Evolutionary conservation across 2,329 filamentous ascomycete genomes (phyloP), one percentile per base, ranked within the genome.

Genomic region (Chrysosporium queenslandicum): DNA sequence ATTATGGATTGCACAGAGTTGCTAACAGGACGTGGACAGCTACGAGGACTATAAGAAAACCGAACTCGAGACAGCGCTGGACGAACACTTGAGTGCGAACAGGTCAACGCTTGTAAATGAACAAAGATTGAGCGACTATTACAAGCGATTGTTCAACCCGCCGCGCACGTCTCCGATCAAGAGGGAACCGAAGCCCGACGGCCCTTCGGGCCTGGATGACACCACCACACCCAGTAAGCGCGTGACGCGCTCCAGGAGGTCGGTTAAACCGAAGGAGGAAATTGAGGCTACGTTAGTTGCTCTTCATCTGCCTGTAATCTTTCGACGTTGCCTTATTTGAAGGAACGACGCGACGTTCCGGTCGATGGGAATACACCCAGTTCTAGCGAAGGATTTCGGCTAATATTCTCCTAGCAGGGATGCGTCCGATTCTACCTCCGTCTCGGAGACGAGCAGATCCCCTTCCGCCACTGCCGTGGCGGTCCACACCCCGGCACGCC

Each of bases 41-140:
- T 82, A 79, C 63, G 81, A 87, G 59, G 74, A 77, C 53, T 72
- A 84, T 58, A 86, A 85, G 68, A 95, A 95, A 71, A 74, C 77
- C 58, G 88, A 95, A 46, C 79, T 97, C 55, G 87, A 91, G 64
- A 68, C 77, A 54, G 79, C 79, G 41, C 79, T 94, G 58, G 86
- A 94, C 61, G 77, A 83, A 43, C 83, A 82, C 69, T 79, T 94
- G 42, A 76, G 80, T 59, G 75, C 79, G 57, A 85, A 95, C 71
- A 75, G 79, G 60, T 73, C 78, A 58, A 76, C 75, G 56, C 84
- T 86, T 64, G 74, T 77, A 49, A 73, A 74, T 54, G 80, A 89
- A 58, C 71, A 82, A 51, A 75, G 74, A 52, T 79, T 95, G 65
- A 72, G 77, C 56, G 81, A 85, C 55, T 96, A 88, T 77, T 96